Evolutionary conservation across 495 filamentous ascomycete species (phyloP), one percentile per base, ranked within the genome.

Genomic region (Penicillium waksmanii): DNA sequence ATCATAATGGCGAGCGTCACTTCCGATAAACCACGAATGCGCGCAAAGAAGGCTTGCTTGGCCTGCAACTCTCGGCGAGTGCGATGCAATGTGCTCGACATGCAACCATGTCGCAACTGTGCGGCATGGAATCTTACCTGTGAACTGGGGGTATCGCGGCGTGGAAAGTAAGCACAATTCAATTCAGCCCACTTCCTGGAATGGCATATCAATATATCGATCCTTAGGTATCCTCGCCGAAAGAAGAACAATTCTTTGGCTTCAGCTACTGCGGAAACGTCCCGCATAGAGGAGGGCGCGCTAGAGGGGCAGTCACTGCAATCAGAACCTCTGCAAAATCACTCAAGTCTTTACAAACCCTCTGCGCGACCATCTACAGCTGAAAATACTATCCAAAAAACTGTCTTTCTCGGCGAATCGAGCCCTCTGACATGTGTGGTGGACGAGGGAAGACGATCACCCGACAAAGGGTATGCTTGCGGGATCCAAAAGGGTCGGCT

Each of bases 11-110:
- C 54, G 34, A 51, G 42, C 4, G 19, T 33, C 11, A 58, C 19
- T 17, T n/a, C 55, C 6, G 62, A 67, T 34, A 61, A 60, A n/a
- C 61, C 60, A 25, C 62, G 66, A 19, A 65, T 61, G n/a, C 66
- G 78, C 49, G 77, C 78, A 25, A 77, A 74, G 51, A 74, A 73
- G 61, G 79, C 79, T 2, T 82, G 79, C 56, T 57, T 76, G 56
- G 67, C 73, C 40, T 82, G 78, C 62, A 80, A 82, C 56, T 61
- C 70, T 0, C 73, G 79, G 15, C 77, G 79, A 27, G 77, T 80
- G 35, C 73, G 75, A 36, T 82, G 79, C 60, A 75, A 82, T 67
- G 79, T 80, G 15, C 60, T 78, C 15, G 71, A 80, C 49, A 61
- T 56, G 60, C 77, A 71, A 23, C 79, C 79, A 4, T 80, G 78